Percentiles rank a stretch among this genome's conserved stretches.
Evolutionary conservation across 371 early-diverging fungal genomes (phyloP).

Genomic region (Mucor saturninus): DNA sequence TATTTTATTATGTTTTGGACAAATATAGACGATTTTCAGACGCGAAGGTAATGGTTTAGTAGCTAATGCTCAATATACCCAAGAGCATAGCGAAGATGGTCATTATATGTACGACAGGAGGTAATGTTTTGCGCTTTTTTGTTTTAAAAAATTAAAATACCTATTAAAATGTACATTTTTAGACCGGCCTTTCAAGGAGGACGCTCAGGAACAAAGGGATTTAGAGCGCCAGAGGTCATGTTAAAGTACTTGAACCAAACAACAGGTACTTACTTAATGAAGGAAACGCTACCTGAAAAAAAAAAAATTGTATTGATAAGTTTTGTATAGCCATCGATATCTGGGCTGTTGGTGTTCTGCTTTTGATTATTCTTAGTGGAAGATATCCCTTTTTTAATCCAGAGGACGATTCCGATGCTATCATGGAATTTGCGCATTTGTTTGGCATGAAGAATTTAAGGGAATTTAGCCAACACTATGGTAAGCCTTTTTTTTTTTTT

Average conservation of each 20-base stretch:
- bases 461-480: constrained; percentile 59
- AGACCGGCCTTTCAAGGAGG: constrained; percentile 82
- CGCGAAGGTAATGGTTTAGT: not conserved
- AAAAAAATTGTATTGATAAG: constrained; percentile 1
- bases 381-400: constrained; percentile 94
- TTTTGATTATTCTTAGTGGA: constrained; percentile 77
- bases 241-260: constrained; percentile 10
- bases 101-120: constrained; percentile 47
- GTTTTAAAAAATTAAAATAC: not conserved
- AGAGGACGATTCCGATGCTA: constrained; percentile 82
- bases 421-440: constrained; percentile 86
- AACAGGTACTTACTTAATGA: constrained; percentile 2
- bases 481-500: constrained; percentile 27
- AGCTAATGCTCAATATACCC: not conserved
- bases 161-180: not conserved
- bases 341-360: constrained; percentile 94
- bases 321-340: constrained; percentile 70
- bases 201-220: constrained; percentile 99
- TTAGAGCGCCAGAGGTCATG: constrained; percentile 94
- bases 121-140: constrained; percentile 24
- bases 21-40: not conserved
- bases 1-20: not conserved
- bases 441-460: constrained; percentile 86
- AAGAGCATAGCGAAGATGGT: constrained; percentile 21
- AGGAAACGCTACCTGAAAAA: not conserved